phyloP scores from a whole-genome alignment of 805 yeast species.

The Barnettozyma salicaria region DNA sequence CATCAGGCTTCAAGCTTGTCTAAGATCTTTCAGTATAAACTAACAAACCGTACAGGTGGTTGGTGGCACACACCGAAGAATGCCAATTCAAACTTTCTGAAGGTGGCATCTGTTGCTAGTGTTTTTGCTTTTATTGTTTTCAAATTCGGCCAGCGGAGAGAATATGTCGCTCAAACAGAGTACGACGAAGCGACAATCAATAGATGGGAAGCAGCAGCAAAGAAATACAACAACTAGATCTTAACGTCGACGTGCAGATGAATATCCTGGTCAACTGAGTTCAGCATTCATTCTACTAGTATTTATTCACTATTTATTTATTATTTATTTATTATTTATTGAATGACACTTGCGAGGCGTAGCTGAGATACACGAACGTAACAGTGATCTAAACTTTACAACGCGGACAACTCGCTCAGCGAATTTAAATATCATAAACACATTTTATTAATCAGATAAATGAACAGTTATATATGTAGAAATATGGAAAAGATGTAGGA shows the following conservation, averaged over 20 bases:
- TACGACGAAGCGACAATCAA: conserved; percentile 19
- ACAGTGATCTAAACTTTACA: background rate
- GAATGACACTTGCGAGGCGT: background rate
- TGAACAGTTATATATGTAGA: conserved; percentile 3
- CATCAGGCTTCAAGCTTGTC: background rate
- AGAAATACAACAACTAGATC: conserved; percentile 5
- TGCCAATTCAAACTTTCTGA: conserved; percentile 17
- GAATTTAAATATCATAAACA: conserved; percentile 9
- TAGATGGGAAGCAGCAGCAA: conserved; percentile 23
- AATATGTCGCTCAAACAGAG: conserved; percentile 18
- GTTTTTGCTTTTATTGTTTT: conserved; percentile 17
- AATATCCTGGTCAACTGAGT: no score
- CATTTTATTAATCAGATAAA: conserved; percentile 2
- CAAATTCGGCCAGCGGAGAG: conserved; percentile 14
- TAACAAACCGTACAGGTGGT: conserved; percentile 16
- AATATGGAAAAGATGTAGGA: conserved; percentile 1
- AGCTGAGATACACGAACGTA: background rate
- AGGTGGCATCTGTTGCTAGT: conserved; percentile 14
- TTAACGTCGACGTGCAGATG: background rate
- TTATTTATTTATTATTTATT: conserved; percentile 8
- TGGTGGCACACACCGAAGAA: conserved; percentile 26
- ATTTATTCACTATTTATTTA: conserved; percentile 6
- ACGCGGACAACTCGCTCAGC: no score
- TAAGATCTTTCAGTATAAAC: background rate
- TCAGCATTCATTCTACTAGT: background rate